These are phyloP conservation scores for Claviceps digitariae DNA, from an alignment of 2,329 filamentous ascomycete genomes.

Conservation along the genomic window DNA sequence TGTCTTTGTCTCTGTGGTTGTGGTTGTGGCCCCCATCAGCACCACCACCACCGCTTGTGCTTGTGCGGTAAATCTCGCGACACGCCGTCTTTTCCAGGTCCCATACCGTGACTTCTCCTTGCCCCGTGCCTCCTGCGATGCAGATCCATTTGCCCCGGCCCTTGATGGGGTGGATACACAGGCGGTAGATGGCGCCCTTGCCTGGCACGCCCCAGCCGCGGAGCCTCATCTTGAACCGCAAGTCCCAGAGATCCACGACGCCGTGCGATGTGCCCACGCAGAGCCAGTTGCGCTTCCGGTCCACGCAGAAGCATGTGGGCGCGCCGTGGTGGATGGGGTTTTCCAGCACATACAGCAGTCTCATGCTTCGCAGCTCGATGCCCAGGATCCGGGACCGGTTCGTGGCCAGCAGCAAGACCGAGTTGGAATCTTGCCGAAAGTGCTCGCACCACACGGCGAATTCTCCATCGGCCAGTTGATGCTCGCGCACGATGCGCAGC, in stretches of 20 bases:
- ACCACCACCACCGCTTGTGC: neutral
- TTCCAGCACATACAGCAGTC: conserved; percentile 61
- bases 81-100: conserved; percentile 84
- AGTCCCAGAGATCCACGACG: conserved; percentile 86
- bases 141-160: conserved; percentile 75
- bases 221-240: conserved; percentile 81
- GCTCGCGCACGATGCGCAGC: conserved; percentile 61
- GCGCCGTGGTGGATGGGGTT: conserved; percentile 88
- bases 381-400: conserved; percentile 73
- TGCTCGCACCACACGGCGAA: conserved; percentile 86
- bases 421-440: conserved; percentile 68
- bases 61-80: conserved; percentile 70
- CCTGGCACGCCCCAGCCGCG: conserved; percentile 81
- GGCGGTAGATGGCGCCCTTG: conserved; percentile 63
- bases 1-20: no score
- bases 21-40: conserved; percentile 22
- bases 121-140: conserved; percentile 73
- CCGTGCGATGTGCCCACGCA: conserved; percentile 86
- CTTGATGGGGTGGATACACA: conserved; percentile 65
- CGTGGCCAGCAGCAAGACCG: conserved; percentile 75
- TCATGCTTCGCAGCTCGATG: conserved; percentile 80
- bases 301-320: conserved; percentile 81
- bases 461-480: conserved; percentile 61
- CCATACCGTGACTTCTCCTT: conserved; percentile 89
- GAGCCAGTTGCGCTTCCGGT: conserved; percentile 78